phyloP scores from a whole-genome alignment of 805 yeast genomes.

The Cyberlindnera suaveolens region DNA sequence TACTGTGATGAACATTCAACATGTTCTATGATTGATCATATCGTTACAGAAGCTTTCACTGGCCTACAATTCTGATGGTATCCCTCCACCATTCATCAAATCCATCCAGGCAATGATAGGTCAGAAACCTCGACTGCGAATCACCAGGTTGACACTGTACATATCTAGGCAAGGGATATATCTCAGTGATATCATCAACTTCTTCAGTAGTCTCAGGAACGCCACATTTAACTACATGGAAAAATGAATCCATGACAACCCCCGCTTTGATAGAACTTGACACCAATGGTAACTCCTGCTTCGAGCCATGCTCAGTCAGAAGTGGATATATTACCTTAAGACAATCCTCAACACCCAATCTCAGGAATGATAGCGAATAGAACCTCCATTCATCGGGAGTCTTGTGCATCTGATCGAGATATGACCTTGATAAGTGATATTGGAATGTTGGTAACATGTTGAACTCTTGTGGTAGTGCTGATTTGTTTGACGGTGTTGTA shows the following conservation, averaged over 20 bases:
- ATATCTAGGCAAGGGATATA: conserved; percentile 94
- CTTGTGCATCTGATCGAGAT: conserved; percentile 86
- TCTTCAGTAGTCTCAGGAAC: conserved; percentile 89
- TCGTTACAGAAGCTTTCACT: not conserved
- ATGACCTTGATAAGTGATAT: conserved; percentile 89
- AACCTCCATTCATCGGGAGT: conserved; percentile 98
- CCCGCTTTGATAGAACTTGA: conserved; percentile 69
- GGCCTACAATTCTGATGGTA: conserved; percentile 14
- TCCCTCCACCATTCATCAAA: not conserved
- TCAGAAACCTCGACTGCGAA: conserved; percentile 91
- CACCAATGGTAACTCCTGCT: conserved; percentile 23
- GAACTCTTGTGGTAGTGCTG: conserved; percentile 73
- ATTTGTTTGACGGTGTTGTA: conserved; percentile 79
- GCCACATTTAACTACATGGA: conserved; percentile 88
- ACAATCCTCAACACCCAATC: conserved; percentile 87
- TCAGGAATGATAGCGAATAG: conserved; percentile 78
- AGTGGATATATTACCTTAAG: conserved; percentile 96
- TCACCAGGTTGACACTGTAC: conserved; percentile 96
- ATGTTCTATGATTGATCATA: not conserved
- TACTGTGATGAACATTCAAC: not conserved
- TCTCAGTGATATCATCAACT: conserved; percentile 77
- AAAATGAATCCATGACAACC: conserved; percentile 86
- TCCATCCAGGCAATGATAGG: conserved; percentile 55
- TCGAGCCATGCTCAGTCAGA: conserved; percentile 66
- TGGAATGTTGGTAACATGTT: conserved; percentile 87